Conservation (phyloP, 2,329 filamentous ascomycete species). For the Cercospora nicotianae region DNA sequence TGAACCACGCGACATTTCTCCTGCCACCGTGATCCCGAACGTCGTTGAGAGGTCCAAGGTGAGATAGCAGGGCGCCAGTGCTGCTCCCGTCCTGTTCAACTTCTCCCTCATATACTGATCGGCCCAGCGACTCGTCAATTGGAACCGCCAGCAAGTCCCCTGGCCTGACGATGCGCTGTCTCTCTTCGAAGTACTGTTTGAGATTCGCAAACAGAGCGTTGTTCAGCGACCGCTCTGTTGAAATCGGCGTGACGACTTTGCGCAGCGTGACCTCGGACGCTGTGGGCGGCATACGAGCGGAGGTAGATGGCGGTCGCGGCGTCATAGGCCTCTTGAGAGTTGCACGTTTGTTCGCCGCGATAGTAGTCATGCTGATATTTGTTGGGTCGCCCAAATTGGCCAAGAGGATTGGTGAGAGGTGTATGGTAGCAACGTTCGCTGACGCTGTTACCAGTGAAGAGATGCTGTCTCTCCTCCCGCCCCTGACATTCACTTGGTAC, state of each 20-base stretch:
- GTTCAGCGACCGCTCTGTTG: conserved; percentile 81
- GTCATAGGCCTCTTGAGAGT: conserved; percentile 44
- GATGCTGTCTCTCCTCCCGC: conserved; percentile 56
- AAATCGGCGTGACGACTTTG: conserved; percentile 84
- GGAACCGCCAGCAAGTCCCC: conserved; percentile 88
- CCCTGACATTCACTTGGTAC: conserved; percentile 55
- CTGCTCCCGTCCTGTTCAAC: conserved; percentile 68
- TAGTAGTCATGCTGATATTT: conserved; percentile 74
- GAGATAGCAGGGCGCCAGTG: conserved; percentile 44
- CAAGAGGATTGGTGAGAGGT: conserved; percentile 81
- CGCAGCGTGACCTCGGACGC: conserved; percentile 81
- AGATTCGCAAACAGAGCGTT: conserved; percentile 81
- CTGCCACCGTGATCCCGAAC: conserved; percentile 54
- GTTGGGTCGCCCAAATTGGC: conserved; percentile 79
- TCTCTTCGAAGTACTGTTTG: conserved; percentile 84
- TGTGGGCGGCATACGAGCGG: conserved; percentile 56
- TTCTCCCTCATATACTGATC: conserved; percentile 72
- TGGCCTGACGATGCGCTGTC: conserved; percentile 76
- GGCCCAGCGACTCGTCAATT: conserved; percentile 81
- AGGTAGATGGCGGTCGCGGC: conserved; percentile 36
- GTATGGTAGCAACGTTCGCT: conserved; percentile 63
- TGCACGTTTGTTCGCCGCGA: conserved; percentile 43
- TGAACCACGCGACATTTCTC: conserved; percentile 79
- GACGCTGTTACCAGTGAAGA: conserved; percentile 49
- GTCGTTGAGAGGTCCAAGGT: conserved; percentile 39